phyloP scores from a whole-genome alignment of 2,329 filamentous ascomycete species.

The Rugonectria rugulosa region DNA sequence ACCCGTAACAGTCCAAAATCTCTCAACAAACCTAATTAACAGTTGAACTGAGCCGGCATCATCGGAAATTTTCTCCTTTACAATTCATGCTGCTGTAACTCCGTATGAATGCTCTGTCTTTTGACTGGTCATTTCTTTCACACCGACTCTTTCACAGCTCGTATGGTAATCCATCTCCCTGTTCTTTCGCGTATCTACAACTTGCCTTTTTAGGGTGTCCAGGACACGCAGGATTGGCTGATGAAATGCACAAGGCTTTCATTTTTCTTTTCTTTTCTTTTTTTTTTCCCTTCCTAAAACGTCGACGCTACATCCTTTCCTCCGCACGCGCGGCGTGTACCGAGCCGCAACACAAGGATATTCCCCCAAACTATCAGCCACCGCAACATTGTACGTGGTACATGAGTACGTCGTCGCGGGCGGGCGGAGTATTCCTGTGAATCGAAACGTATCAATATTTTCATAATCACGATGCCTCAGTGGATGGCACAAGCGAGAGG shows the following conservation, averaged over 20 bases:
- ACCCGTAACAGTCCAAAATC: constrained; percentile 13
- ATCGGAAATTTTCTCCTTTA: constrained; percentile 19
- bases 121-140: not conserved
- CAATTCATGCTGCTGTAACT: not conserved
- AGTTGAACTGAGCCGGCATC: constrained; percentile 7
- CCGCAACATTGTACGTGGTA: constrained; percentile 20
- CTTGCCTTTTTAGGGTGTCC: not conserved
- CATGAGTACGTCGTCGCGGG: too few relatives aligned
- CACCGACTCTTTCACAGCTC: not conserved
- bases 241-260: too few relatives aligned
- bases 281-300: not conserved
- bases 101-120: too few relatives aligned
- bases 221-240: constrained; percentile 1
- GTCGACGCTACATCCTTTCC: constrained; percentile 9
- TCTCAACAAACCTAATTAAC: constrained; percentile 10
- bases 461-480: constrained; percentile 16
- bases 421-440: too few relatives aligned
- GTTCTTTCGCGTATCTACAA: not conserved
- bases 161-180: not conserved
- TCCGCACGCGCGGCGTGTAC: constrained; percentile 9
- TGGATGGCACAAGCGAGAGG: not conserved
- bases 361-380: constrained; percentile 3
- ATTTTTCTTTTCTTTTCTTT: not conserved
- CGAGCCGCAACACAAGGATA: constrained; percentile 15
- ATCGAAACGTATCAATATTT: too few relatives aligned